phyloP scores from a whole-genome alignment of 495 filamentous ascomycete species.

The Hyaloscypha finlandica region DNA sequence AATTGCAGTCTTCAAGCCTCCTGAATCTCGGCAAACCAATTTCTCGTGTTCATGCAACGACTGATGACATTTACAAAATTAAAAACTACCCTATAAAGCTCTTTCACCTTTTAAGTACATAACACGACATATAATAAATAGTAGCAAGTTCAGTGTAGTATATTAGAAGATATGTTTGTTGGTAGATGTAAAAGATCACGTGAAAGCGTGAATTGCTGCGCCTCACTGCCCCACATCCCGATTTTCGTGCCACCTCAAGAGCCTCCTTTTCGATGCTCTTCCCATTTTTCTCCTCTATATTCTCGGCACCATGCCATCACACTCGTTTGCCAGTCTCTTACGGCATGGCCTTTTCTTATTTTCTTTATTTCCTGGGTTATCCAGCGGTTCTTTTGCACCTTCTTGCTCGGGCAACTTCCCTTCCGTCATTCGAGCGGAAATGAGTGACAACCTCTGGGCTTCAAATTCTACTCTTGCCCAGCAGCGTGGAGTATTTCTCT shows the following conservation, averaged over 20 bases:
- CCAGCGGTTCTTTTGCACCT: background rate
- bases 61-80: too few relatives aligned
- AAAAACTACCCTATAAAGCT: too few relatives aligned
- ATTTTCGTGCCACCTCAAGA: background rate
- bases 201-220: background rate
- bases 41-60: too few relatives aligned
- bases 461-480: background rate
- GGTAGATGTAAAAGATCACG: background rate
- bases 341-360: background rate
- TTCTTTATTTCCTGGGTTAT: background rate
- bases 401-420: background rate
- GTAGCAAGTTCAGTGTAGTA: too few relatives aligned
- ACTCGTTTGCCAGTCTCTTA: background rate
- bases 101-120: too few relatives aligned
- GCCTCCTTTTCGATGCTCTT: background rate
- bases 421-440: background rate
- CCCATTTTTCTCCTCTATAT: background rate
- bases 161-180: too few relatives aligned
- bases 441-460: slow-evolving; percentile 4
- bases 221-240: background rate
- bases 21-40: too few relatives aligned
- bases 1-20: too few relatives aligned
- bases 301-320: slow-evolving; percentile 6
- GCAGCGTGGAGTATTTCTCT: background rate
- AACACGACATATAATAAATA: too few relatives aligned